Percentiles rank a stretch among this genome's conserved stretches.
Conservation (phyloP, 78 protist species). For the Trichosphaerium sp. region DNA sequence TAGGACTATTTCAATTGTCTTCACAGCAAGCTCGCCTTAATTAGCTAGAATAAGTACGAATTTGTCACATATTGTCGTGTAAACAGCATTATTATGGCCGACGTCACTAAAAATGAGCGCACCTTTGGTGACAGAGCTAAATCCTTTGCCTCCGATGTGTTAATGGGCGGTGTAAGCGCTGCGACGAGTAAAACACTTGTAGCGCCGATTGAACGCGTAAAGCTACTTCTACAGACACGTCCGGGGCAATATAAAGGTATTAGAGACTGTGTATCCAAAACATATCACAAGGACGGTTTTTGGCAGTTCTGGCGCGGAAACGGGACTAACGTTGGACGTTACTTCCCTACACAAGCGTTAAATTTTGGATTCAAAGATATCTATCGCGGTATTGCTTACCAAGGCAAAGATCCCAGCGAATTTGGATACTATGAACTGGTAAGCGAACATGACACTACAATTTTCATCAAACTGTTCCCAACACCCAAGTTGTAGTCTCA, state of each 20-base stretch:
- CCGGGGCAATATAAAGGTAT: conserved; percentile 79
- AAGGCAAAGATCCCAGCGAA: conserved; percentile 26
- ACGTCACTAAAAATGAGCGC: too few species aligned
- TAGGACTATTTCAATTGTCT: too few species aligned
- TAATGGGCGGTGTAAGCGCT: conserved; percentile 78
- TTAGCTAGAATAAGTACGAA: too few species aligned
- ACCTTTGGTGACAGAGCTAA: conserved; percentile 23
- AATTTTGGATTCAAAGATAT: conserved; percentile 96
- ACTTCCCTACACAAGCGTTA: conserved; percentile 97
- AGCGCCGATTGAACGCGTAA: conserved; percentile 96
- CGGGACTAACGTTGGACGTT: conserved; percentile 90
- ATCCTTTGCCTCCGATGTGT: conserved; percentile 32
- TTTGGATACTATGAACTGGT: too few species aligned
- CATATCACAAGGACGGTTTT: conserved; percentile 84
- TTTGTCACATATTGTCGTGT: too few species aligned
- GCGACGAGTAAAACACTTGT: conserved; percentile 86
- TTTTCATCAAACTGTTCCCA: too few species aligned
- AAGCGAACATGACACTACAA: too few species aligned
- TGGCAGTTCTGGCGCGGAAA: too few species aligned
- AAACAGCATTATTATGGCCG: too few species aligned
- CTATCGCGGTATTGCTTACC: conserved; percentile 30
- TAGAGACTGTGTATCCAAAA: conserved; percentile 80
- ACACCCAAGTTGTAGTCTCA: too few species aligned
- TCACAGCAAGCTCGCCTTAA: too few species aligned
- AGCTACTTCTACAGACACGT: conserved; percentile 87